A percentile compares a stretch with the other conserved stretches of the same genome.
Conservation (phyloP, 495 filamentous ascomycete species). For the Penicillium dipodomyicola region DNA sequence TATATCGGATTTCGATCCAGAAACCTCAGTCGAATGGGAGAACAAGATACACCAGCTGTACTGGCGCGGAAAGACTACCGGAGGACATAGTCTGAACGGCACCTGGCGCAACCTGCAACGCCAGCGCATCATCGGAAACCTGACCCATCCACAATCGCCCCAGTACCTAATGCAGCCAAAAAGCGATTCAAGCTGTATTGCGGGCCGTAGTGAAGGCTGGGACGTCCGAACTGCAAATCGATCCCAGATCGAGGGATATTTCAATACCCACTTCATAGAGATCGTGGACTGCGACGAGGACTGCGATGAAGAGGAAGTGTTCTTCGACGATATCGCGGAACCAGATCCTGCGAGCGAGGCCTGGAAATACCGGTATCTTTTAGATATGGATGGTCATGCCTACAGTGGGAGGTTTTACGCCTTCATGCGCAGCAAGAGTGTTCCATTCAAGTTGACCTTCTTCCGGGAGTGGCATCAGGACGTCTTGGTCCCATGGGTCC, state of each 20-base stretch:
- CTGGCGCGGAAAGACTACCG: slow-evolving; percentile 47
- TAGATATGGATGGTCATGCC: slow-evolving; percentile 57
- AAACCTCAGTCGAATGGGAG: slow-evolving; percentile 14
- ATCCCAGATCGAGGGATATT: slow-evolving; percentile 5
- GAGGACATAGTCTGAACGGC: slow-evolving; percentile 24
- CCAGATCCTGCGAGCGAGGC: slow-evolving; percentile 11
- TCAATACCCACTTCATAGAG: slow-evolving; percentile 14
- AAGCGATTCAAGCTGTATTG: neutral
- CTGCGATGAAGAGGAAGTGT: slow-evolving; percentile 11
- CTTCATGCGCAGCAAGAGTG: slow-evolving; percentile 41
- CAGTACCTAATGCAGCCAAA: neutral
- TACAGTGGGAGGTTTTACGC: slow-evolving; percentile 52
- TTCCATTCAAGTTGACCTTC: slow-evolving; percentile 48
- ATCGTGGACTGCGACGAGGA: slow-evolving; percentile 19
- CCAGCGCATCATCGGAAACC: slow-evolving; percentile 16
- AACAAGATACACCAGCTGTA: slow-evolving; percentile 28
- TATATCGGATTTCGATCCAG: slow-evolving; percentile 1
- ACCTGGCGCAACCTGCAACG: slow-evolving; percentile 16
- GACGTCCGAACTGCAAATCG: slow-evolving; percentile 1
- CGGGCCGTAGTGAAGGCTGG: slow-evolving; percentile 6
- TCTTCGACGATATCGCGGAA: slow-evolving; percentile 7
- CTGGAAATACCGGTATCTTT: slow-evolving; percentile 26
- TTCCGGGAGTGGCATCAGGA: slow-evolving; percentile 58
- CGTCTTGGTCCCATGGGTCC: slow-evolving; percentile 54
- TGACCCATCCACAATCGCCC: slow-evolving; percentile 12